Evolutionary conservation across 352 stramenopile genomes (phyloP), one percentile per base, ranked within the genome.

Genomic region (Pilasporangium apinafurcum): DNA sequence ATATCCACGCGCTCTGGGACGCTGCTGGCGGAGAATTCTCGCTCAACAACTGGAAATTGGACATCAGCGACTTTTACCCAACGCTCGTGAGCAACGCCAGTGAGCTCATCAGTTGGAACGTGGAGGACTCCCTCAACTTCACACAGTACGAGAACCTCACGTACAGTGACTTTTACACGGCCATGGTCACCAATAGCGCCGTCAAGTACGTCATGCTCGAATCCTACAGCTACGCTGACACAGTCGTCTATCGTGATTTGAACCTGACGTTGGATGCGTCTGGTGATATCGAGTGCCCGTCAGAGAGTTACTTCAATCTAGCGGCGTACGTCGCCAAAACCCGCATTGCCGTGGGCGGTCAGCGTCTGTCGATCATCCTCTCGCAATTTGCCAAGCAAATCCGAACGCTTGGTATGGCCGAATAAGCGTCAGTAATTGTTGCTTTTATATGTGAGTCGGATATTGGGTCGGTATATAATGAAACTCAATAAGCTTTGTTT

Each of bases 1-100:
- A 89, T 68, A 46, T 85, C 24, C 76, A 89, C 52, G 68, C 70
- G 3, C 51, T 85, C 13, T 88, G 68, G 64, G 76, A 88, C 22
- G 59, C 56, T 8, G 70, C 62, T n/a, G 72, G 62, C 16, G 76
- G 76, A 10, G 35, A 70, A 12, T 73, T 69, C 50, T 65, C 51
- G 22, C 33, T 62, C 24, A 81, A 76, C 56, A 71, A 86, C 48
- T 88, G 76, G 75, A 44, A 44, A 9, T 36, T 61, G 6, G 53
- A 53, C 37, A 59, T 57, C 42, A 32, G 39, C 44, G 25, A 20
- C 13, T 31, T 21, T 32, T 40, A 14, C n/a, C 30, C 22, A 20
- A 24, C 31, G 7, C 47, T 77, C 32, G 39, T 45, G 18, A 24
- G 41, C 10, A 75, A 83, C 45, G 76, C 76, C 1, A 68, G 62